Conservation (phyloP, 2,329 filamentous ascomycete genomes). For the Trematosphaeria pertusa region DNA sequence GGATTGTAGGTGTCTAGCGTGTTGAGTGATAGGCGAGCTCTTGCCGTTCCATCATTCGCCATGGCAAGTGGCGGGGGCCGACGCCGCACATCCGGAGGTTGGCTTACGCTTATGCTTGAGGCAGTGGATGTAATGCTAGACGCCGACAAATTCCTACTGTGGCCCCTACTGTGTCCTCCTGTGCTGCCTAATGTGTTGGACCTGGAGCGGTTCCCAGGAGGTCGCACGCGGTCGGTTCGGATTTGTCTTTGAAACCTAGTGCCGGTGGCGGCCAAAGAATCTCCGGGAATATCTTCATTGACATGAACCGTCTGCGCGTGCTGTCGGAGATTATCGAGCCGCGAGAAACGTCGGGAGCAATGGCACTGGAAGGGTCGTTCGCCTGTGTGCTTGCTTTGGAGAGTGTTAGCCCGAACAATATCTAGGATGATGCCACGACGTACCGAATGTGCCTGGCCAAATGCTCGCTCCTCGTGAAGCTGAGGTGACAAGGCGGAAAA, state of each 20-base stretch:
- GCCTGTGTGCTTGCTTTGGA: slow-evolving; percentile 86
- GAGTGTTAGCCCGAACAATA: slow-evolving; percentile 20
- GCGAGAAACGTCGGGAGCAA: slow-evolving; percentile 89
- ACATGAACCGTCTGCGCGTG: slow-evolving; percentile 98
- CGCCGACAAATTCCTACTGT: slow-evolving; percentile 83
- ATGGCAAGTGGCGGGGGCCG: slow-evolving; percentile 84
- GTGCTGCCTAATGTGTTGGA: slow-evolving; percentile 79
- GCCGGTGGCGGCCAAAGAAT: slow-evolving; percentile 90
- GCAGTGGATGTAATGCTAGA: slow-evolving; percentile 83
- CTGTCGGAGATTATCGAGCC: slow-evolving; percentile 92
- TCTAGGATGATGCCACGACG: slow-evolving; percentile 30
- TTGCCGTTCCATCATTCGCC: slow-evolving; percentile 69
- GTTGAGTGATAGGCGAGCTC: slow-evolving; percentile 61
- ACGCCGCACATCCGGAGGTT: slow-evolving; percentile 62
- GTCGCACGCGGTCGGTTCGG: slow-evolving; percentile 81
- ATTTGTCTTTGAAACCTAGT: slow-evolving; percentile 93
- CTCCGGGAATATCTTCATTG: slow-evolving; percentile 93
- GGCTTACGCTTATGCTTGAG: slow-evolving; percentile 67
- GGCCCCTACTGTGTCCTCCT: slow-evolving; percentile 74
- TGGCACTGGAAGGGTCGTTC: slow-evolving; percentile 97
- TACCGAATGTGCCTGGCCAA: slow-evolving; percentile 92
- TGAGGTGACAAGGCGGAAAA: slow-evolving; percentile 90
- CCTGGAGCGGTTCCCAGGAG: slow-evolving; percentile 74
- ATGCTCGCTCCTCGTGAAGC: slow-evolving; percentile 96
- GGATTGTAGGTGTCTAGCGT: slow-evolving; percentile 70